phyloP scores from a whole-genome alignment of 257 asterid genomes.

The Solanum arcanum region DNA sequence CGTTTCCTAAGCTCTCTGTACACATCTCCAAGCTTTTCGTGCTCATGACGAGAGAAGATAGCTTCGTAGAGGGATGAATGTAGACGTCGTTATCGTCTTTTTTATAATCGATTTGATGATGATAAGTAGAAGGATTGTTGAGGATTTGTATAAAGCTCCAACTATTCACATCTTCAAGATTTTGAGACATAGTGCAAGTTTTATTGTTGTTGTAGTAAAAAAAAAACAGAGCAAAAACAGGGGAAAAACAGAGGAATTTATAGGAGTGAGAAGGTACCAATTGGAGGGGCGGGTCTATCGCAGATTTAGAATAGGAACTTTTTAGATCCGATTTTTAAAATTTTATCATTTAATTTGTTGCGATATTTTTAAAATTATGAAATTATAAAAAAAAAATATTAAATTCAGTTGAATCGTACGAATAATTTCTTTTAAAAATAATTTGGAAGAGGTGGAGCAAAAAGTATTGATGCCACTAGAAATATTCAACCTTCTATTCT shows the following conservation, averaged over 20 bases:
- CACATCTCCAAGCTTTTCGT: conserved; percentile 63
- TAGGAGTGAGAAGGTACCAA: not conserved
- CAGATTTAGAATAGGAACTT: not conserved
- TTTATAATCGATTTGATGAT: not conserved
- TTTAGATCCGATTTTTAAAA: not conserved
- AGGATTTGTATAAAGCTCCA: conserved; percentile 24
- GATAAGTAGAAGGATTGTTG: not conserved
- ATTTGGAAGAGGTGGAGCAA: not conserved
- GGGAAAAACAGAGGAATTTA: not conserved
- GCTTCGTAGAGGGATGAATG: conserved; percentile 39
- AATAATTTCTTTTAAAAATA: too few relatives aligned
- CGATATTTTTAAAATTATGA: not conserved
- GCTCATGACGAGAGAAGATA: conserved; percentile 27
- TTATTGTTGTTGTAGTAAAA: not conserved
- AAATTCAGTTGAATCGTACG: not conserved
- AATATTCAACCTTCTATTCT: not conserved
- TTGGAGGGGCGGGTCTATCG: not conserved
- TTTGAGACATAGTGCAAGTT: not conserved
- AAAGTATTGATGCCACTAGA: not conserved
- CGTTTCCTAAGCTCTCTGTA: conserved; percentile 70
- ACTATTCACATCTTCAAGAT: not conserved
- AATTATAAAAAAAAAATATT: not conserved
- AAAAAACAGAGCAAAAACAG: not conserved
- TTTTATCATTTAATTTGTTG: not conserved
- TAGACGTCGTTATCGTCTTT: conserved; percentile 7